Percentiles rank a stretch among this genome's conserved stretches.
Conservation (phyloP, 768 basidiomycete species). For the Lactarius trivialis region DNA sequence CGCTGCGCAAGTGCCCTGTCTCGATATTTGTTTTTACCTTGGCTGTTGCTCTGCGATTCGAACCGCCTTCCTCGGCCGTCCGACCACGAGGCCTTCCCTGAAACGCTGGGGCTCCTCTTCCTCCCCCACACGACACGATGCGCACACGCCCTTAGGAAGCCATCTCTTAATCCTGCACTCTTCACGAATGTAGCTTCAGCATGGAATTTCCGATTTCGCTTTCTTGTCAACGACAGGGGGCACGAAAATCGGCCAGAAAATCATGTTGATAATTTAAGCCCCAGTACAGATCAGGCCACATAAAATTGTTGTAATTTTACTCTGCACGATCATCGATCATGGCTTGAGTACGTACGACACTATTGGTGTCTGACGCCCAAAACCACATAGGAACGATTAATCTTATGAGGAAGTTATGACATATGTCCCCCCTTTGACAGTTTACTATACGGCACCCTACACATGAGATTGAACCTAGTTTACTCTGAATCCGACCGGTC, state of each 20-base stretch:
- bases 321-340: no score
- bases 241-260: neutral
- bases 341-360: no score
- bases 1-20: neutral
- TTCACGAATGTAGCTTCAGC: neutral
- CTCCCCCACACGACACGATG: neutral
- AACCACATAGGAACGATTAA: no score
- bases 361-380: no score
- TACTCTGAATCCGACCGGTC: no score
- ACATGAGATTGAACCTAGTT: no score
- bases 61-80: neutral
- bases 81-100: neutral
- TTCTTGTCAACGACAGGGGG: neutral
- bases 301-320: no score
- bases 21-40: neutral
- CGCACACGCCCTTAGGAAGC: neutral
- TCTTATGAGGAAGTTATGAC: no score
- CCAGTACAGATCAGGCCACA: no score
- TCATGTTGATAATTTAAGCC: no score
- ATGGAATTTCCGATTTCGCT: neutral
- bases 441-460: no score
- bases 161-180: neutral
- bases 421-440: no score
- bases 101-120: neutral
- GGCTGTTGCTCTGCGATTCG: neutral